Conservation (phyloP, 2,329 filamentous ascomycete genomes). For the Fusarium sp. region DNA sequence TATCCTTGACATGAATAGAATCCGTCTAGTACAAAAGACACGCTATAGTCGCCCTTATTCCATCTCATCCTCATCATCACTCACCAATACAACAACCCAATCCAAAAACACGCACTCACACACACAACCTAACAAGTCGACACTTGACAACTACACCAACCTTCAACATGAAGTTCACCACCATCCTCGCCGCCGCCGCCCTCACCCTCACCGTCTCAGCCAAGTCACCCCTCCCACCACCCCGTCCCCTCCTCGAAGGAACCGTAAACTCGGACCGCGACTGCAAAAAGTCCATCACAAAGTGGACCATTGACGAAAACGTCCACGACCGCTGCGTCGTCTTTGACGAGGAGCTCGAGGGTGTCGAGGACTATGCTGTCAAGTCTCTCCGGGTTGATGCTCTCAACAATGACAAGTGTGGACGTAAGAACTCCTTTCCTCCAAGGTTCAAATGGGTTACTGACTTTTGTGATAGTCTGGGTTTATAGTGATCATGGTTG, state of each 20-base stretch:
- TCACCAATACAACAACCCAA: neutral
- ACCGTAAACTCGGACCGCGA: neutral
- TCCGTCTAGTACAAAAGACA: neutral
- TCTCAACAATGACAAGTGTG: neutral
- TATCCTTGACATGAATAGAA: neutral
- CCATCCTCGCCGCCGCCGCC: neutral
- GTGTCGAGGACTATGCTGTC: neutral
- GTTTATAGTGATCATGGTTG: neutral
- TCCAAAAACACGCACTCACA: neutral
- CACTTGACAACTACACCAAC: neutral
- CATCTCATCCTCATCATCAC: neutral
- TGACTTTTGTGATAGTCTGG: neutral
- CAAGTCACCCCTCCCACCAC: neutral
- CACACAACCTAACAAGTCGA: neutral
- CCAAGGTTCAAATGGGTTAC: too few relatives aligned
- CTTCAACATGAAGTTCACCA: neutral
- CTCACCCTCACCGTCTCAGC: neutral
- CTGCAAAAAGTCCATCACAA: neutral
- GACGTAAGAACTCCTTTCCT: neutral
- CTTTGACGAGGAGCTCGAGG: neutral
- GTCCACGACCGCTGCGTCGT: neutral
- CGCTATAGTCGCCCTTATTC: neutral
- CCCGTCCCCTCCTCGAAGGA: neutral
- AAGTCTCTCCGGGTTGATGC: neutral
- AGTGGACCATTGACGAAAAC: neutral